phyloP scores from a whole-genome alignment of 768 basidiomycete species.

The Artomyces pyxidatus region DNA sequence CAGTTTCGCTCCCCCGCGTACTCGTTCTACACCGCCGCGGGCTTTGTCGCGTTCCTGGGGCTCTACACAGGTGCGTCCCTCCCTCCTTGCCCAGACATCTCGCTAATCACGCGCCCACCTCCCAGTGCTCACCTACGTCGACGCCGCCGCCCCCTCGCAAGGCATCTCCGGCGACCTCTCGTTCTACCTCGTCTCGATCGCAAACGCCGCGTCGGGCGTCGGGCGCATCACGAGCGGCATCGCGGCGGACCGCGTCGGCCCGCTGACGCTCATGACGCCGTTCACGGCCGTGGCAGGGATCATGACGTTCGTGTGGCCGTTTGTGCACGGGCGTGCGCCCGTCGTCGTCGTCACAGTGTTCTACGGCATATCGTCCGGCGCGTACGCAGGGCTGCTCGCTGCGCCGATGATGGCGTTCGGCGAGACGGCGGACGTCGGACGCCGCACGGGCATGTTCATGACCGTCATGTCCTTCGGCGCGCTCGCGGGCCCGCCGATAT shows the following conservation, averaged over 20 bases:
- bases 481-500: conserved; percentile 63
- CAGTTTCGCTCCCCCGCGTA: conserved; percentile 46
- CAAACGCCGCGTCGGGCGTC: conserved; percentile 56
- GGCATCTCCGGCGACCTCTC: conserved; percentile 44
- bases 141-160: conserved; percentile 42
- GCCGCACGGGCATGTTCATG: conserved; percentile 57
- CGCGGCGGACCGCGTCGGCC: conserved; percentile 45
- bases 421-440: conserved; percentile 49
- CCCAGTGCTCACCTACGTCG: conserved; percentile 60
- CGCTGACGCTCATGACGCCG: conserved; percentile 62
- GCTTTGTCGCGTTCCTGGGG: conserved; percentile 54
- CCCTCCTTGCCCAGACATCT: not conserved
- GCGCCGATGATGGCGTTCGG: conserved; percentile 59
- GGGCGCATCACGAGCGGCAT: conserved; percentile 51
- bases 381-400: conserved; percentile 47
- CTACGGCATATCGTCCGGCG: conserved; percentile 50
- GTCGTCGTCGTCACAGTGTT: conserved; percentile 34
- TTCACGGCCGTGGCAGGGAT: conserved; percentile 47
- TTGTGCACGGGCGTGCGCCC: conserved; percentile 33
- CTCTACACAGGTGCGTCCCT: conserved; percentile 38
- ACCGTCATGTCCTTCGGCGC: conserved; percentile 55
- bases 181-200: conserved; percentile 60
- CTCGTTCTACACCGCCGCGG: conserved; percentile 48
- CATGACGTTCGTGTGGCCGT: conserved; percentile 68
- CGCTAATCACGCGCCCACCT: not conserved